Conservation (phyloP, 805 yeast species). For the Wickerhamomyces bisporus region DNA sequence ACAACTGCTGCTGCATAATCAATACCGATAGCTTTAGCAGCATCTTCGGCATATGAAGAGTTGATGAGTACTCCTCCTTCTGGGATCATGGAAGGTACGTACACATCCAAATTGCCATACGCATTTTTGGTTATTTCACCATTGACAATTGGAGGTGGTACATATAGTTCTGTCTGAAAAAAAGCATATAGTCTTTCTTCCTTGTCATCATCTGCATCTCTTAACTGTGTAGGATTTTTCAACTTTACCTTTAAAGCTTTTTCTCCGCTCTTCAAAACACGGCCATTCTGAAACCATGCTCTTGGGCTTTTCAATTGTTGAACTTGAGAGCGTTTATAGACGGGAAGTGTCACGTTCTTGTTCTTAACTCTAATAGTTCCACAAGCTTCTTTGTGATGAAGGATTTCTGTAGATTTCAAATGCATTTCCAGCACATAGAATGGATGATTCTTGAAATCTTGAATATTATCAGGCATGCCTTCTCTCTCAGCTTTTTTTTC, state of each 20-base stretch:
- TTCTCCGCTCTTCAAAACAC: constrained; percentile 66
- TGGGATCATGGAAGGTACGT: constrained; percentile 78
- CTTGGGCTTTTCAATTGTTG: constrained; percentile 61
- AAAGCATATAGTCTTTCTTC: constrained; percentile 68
- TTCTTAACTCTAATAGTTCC: constrained; percentile 60
- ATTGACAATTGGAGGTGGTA: constrained; percentile 51
- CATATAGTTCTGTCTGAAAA: constrained; percentile 68
- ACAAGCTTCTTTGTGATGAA: constrained; percentile 63
- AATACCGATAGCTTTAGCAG: constrained; percentile 64
- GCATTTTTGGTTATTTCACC: constrained; percentile 73
- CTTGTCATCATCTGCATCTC: constrained; percentile 35
- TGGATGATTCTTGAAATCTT: constrained; percentile 86
- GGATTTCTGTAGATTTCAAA: constrained; percentile 63
- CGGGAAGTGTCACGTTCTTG: constrained; percentile 44
- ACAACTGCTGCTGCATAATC: constrained; percentile 87
- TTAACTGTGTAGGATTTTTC: constrained; percentile 23
- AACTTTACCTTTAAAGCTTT: constrained; percentile 51
- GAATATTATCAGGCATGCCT: constrained; percentile 81
- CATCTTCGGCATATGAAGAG: constrained; percentile 51
- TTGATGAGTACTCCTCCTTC: constrained; percentile 62
- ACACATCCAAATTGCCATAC: constrained; percentile 81
- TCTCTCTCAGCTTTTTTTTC: constrained; percentile 60
- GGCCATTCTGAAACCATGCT: constrained; percentile 83
- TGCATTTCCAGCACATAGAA: constrained; percentile 75
- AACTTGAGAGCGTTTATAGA: constrained; percentile 66